Percentiles rank a stretch among this genome's conserved stretches.
These are phyloP conservation scores for Lomentospora prolificans DNA, from an alignment of 2,329 filamentous ascomycete species.

Conservation along the genomic window DNA sequence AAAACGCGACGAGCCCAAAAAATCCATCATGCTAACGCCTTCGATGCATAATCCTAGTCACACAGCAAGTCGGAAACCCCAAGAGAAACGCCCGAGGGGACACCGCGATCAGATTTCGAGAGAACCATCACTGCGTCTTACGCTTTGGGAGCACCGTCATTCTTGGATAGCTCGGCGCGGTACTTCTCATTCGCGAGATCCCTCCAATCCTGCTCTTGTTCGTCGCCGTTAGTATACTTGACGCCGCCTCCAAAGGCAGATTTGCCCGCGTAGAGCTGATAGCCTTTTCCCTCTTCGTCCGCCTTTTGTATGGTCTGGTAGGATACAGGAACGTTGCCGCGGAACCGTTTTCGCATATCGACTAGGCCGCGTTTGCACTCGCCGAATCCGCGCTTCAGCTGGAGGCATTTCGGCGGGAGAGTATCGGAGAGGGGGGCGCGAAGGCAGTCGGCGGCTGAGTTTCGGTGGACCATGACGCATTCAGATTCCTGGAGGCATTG, in stretches of 20 bases:
- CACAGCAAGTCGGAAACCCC: too few species aligned
- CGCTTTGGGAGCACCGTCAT: neutral
- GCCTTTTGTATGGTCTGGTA: constrained; percentile 51
- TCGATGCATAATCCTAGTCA: too few species aligned
- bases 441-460: constrained; percentile 80
- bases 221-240: constrained; percentile 58
- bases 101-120: too few species aligned
- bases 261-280: constrained; percentile 72
- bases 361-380: constrained; percentile 95
- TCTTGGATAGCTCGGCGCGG: constrained; percentile 22
- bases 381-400: constrained; percentile 84
- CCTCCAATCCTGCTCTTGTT: constrained; percentile 52
- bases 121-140: too few species aligned
- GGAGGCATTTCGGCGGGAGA: constrained; percentile 80
- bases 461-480: constrained; percentile 87
- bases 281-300: constrained; percentile 45
- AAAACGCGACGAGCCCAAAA: too few species aligned
- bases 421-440: constrained; percentile 70
- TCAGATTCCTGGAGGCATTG: constrained; percentile 93
- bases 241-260: constrained; percentile 57
- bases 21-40: too few species aligned
- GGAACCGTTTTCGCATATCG: constrained; percentile 97
- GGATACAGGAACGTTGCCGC: constrained; percentile 80
- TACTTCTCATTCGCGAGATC: constrained; percentile 56
- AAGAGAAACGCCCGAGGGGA: too few species aligned